Base-by-base conservation (phyloP, 2,329 filamentous ascomycete species). In the Westerdykella sp. region DNA sequence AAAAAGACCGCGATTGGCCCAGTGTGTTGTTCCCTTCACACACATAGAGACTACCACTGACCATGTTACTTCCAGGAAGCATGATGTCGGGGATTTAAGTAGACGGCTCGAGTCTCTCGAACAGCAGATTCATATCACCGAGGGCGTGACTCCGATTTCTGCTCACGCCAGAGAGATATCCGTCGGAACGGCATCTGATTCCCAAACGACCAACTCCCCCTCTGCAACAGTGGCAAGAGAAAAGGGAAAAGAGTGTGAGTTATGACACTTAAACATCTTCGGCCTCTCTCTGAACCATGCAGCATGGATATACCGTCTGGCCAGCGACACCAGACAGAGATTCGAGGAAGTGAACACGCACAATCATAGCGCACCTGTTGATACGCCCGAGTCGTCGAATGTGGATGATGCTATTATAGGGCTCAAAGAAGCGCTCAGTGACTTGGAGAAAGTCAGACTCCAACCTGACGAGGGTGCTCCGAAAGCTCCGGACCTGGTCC, bases 271-370 rank as follows among this genome's bases (percentile, higher is more conserved):
- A 40, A 42, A 32, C 16, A 37, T 43, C 9, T 28, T 21, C 35
- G 10, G 32, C n/a, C 16, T 25, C 25, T n/a, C 37, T 34, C 31
- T 44, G 36, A 49, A 13, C 5, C 15, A 13, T 28, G n/a, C 18
- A 56, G 55, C 53, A 35, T 59, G 59, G 59, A 55, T 63, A 9
- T 62, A 56, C 42, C 58, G 48, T 7, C 46, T 62, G 43, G 59
- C 58, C 9, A 59, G 42, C 9, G 53, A 60, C 34, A 49, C 55
- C 2, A 51, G 47, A 28, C 51, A 46, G 11, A 56, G 49, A 34
- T 60, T 63, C 18, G 54, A 60, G 32, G 44, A 39, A 38, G 41
- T 38, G 34, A 46, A 48, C 22, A 44, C 32, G 18, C 31, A 45
- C 15, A 41, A 35, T 16, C 51, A 56, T 25, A 40, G 47, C 4